Conservation (phyloP, 1,284 basidiomycete species). For the Cryptococcus jaspeensis region DNA sequence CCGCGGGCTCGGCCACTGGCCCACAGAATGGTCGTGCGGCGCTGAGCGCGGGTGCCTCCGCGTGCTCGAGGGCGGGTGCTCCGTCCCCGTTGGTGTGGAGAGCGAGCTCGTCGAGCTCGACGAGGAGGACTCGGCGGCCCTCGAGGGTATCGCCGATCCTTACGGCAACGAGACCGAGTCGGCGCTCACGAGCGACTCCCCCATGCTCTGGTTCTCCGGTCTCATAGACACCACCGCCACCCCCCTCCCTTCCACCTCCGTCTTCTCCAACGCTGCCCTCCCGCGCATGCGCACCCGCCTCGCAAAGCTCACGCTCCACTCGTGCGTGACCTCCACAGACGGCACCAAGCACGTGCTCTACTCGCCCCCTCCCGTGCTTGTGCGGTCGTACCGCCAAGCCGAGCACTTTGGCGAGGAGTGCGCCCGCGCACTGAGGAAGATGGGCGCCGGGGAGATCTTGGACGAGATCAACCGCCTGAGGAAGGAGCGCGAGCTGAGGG, state of each 20-base stretch:
- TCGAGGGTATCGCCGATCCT: constrained; percentile 17
- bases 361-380: constrained; percentile 60
- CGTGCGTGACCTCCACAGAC: constrained; percentile 75
- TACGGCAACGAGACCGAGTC: constrained; percentile 23
- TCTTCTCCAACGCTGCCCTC: constrained; percentile 23
- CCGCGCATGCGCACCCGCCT: constrained; percentile 23
- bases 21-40: constrained; percentile 69
- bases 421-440: constrained; percentile 63
- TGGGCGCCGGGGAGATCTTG: constrained; percentile 72
- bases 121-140: constrained; percentile 11
- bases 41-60: constrained; percentile 85
- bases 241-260: constrained; percentile 16
- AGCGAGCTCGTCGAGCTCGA: constrained; percentile 51
- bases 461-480: constrained; percentile 73
- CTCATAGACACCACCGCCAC: constrained; percentile 31
- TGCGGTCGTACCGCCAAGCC: constrained; percentile 59
- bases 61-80: constrained; percentile 92
- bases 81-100: constrained; percentile 89
- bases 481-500: constrained; percentile 58
- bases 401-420: constrained; percentile 67
- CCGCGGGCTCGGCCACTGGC: constrained; percentile 67
- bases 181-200: constrained; percentile 24
- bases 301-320: constrained; percentile 63
- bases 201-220: constrained; percentile 47
- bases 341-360: constrained; percentile 70